Evolutionary conservation across 1,284 basidiomycete genomes (phyloP).

Genomic region (Microbotryum lychnidis-dioicae): DNA sequence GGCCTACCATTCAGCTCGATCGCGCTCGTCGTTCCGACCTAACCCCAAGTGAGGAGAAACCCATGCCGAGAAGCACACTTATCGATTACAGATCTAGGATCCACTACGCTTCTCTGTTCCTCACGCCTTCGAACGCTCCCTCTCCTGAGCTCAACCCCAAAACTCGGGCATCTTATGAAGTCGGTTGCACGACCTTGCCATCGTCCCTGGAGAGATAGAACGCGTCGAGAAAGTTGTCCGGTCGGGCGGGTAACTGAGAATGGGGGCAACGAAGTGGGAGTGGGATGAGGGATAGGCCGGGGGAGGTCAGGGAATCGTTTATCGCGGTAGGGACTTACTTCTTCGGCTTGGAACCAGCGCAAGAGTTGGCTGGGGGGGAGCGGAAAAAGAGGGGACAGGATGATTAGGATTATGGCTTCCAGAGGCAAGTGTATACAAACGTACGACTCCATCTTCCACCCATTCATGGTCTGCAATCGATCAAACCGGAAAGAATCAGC

Average conservation of each 20-base stretch:
- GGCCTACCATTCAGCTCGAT: too few species aligned
- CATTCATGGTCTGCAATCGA: slow-evolving; percentile 19
- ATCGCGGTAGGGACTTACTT: slow-evolving; percentile 35
- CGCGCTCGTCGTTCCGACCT: too few species aligned
- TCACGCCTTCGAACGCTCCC: too few species aligned
- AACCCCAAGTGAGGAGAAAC: too few species aligned
- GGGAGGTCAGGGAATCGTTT: background rate
- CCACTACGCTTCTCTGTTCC: too few species aligned
- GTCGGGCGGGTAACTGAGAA: slow-evolving; percentile 24
- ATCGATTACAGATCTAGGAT: too few species aligned
- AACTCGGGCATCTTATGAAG: background rate
- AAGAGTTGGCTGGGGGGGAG: slow-evolving; percentile 30
- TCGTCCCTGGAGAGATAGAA: slow-evolving; percentile 28
- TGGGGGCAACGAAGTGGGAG: background rate
- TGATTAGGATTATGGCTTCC: too few species aligned
- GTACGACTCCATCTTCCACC: slow-evolving; percentile 34
- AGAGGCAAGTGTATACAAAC: background rate
- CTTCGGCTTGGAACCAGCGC: slow-evolving; percentile 44
- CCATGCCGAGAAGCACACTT: too few species aligned
- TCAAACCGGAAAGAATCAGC: background rate
- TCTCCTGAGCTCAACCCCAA: too few species aligned
- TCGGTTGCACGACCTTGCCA: background rate
- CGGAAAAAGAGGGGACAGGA: background rate
- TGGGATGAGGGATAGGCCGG: background rate
- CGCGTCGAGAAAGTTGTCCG: slow-evolving; percentile 33